A percentile compares a stretch with the other conserved stretches of the same genome.
These are phyloP conservation scores for Entelexis sorbosivorans DNA, from an alignment of 1,139 yeast genomes.

Conservation along the genomic window DNA sequence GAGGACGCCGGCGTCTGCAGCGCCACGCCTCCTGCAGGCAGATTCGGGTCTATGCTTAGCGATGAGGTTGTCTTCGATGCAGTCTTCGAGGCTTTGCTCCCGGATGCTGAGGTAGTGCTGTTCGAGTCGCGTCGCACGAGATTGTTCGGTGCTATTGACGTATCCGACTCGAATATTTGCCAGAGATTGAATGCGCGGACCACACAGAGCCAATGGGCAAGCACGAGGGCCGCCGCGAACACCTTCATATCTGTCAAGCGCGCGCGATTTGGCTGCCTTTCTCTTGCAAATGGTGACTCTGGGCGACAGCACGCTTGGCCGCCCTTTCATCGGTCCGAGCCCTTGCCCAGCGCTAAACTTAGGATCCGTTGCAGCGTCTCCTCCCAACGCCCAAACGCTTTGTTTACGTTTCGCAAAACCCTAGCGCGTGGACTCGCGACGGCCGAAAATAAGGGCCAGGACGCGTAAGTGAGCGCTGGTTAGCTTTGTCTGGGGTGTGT, in stretches of 20 bases:
- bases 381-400: neutral
- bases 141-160: neutral
- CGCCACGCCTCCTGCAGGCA: slow-evolving; percentile 33
- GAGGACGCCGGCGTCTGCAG: slow-evolving; percentile 31
- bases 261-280: neutral
- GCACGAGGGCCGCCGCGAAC: neutral
- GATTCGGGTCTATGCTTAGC: slow-evolving; percentile 29
- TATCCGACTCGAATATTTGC: neutral
- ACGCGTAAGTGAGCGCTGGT: neutral
- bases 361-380: neutral
- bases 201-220: neutral
- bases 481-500: neutral
- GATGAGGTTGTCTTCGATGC: slow-evolving; percentile 16
- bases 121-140: slow-evolving; percentile 2
- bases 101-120: neutral
- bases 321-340: neutral
- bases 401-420: slow-evolving; percentile 1
- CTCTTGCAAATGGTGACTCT: neutral
- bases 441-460: neutral
- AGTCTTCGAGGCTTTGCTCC: neutral
- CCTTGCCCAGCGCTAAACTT: slow-evolving; percentile 1
- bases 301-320: neutral
- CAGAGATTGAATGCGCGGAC: neutral
- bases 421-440: neutral
- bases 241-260: neutral